Evolutionary conservation across 2,329 filamentous ascomycete genomes (phyloP).

Genomic region (Trichoderma citrinoviride): DNA sequence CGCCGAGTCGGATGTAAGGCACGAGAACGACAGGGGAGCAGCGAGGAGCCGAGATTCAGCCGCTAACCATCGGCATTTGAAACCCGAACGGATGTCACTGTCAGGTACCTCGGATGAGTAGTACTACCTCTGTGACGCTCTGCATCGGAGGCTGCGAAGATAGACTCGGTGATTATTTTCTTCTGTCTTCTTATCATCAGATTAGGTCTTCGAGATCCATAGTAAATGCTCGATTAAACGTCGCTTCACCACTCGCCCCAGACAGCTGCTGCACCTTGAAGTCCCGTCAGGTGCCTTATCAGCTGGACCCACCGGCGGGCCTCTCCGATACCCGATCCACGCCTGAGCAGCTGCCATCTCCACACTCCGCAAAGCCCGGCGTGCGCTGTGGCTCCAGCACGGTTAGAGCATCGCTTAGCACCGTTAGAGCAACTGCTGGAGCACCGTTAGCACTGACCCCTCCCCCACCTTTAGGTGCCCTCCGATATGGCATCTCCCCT

Average conservation of each 20-base stretch:
- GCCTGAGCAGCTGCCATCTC: not conserved
- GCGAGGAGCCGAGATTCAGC: constrained; percentile 12
- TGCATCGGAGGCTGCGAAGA: too few species aligned
- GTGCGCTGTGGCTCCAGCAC: not conserved
- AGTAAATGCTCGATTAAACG: too few species aligned
- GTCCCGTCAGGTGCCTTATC: not conserved
- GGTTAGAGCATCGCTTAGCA: not conserved
- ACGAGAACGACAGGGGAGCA: not conserved
- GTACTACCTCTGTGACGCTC: not conserved
- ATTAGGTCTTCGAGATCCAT: not conserved
- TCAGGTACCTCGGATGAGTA: not conserved
- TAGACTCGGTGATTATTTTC: not conserved
- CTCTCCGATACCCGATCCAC: constrained; percentile 17
- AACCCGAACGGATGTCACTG: not conserved
- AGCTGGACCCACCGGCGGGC: not conserved
- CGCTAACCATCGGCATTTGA: not conserved
- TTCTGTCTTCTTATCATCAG: not conserved
- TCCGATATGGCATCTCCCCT: not conserved
- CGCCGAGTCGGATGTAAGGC: not conserved
- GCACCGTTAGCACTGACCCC: constrained; percentile 1
- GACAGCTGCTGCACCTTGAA: not conserved
- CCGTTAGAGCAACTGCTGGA: too few species aligned
- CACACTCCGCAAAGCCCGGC: not conserved
- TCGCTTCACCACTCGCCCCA: too few species aligned
- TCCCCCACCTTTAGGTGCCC: constrained; percentile 10